These are phyloP conservation scores for Leccinum ochraceum DNA, from an alignment of 768 basidiomycete species.

Conservation along the genomic window DNA sequence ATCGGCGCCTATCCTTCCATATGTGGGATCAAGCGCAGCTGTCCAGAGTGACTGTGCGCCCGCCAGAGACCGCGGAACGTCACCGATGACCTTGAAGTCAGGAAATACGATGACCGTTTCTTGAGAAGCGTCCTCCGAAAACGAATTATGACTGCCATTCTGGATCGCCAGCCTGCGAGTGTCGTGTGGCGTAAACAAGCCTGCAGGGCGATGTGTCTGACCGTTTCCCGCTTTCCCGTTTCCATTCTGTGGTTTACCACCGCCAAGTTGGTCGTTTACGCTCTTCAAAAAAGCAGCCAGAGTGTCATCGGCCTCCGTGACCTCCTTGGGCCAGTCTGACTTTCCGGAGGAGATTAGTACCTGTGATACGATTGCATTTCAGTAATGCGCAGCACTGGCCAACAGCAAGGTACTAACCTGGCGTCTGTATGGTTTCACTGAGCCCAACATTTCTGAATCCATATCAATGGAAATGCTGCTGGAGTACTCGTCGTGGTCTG, in stretches of 20 bases:
- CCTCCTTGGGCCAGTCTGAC: too few relatives aligned
- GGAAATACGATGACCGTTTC: conserved; percentile 90
- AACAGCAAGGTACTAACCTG: too few relatives aligned
- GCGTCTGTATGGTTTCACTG: too few relatives aligned
- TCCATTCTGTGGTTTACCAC: not conserved
- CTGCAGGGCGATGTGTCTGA: conserved; percentile 33
- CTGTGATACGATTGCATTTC: too few relatives aligned
- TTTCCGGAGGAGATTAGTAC: too few relatives aligned
- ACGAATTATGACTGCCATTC: conserved; percentile 79
- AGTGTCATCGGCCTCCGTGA: too few relatives aligned
- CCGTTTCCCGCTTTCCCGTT: conserved; percentile 5
- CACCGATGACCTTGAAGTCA: conserved; percentile 83
- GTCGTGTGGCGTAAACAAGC: conserved; percentile 60
- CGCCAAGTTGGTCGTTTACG: too few relatives aligned
- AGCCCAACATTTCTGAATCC: too few relatives aligned
- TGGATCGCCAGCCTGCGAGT: conserved; percentile 65
- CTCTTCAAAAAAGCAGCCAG: too few relatives aligned
- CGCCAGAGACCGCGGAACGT: conserved; percentile 56
- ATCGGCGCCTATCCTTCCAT: conserved; percentile 48
- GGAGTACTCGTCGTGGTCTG: too few relatives aligned
- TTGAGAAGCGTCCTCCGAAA: conserved; percentile 56
- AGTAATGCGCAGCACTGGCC: too few relatives aligned
- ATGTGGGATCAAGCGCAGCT: conserved; percentile 57
- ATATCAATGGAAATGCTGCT: too few relatives aligned
- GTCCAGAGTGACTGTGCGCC: conserved; percentile 76